Evolutionary conservation across 371 early-diverging fungal species (phyloP), one percentile per base, ranked within the genome.

Genomic region (Nematocida displodere): DNA sequence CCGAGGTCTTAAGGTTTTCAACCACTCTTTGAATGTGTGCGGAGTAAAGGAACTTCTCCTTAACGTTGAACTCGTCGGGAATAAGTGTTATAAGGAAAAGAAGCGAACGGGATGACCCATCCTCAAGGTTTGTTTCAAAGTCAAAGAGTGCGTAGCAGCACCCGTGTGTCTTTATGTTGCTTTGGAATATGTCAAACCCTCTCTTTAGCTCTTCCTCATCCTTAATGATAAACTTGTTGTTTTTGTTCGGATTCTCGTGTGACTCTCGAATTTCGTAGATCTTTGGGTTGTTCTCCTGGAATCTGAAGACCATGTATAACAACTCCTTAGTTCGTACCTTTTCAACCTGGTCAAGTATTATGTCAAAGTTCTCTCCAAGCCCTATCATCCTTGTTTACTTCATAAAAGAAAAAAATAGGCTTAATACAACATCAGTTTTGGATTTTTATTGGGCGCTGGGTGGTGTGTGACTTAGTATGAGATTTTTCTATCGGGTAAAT

Each of bases 81-180:
- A 80, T 79, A 39, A 64, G 66, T 8, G 78, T 76, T 40, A 82
- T 76, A 11, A 82, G 52, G 54, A 79, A 78, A 1, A 82, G 56
- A 13, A 64, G 62, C 34, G 78, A 80, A 36, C 76, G 59, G 37
- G 63, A 77, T 7, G 56, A 36, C 28, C 78, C 79, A 34, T 78
- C 71, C 39, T 48, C 31, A 50, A 68, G 65, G 40, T 65, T 59
- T 24, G 68, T 76, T 44, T 76, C 78, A 50, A 82, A 82, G 58
- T 82, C 82, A 67, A 80, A 82, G 17, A 80, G 40, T 28, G 77
- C 77, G 63, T 77, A 78, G 54, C 77, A 80, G 50, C 79, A 67
- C 5, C 42, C 76, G 40, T 66, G 22, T 17, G 58, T 52, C 11
- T 64, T 71, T 15, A 81, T 54, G 42, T 54, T 29, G 28, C 48